These are phyloP conservation scores for Xanthoceras sorbifolium DNA, from an alignment of 345 rosid species.

Conservation along the genomic window DNA sequence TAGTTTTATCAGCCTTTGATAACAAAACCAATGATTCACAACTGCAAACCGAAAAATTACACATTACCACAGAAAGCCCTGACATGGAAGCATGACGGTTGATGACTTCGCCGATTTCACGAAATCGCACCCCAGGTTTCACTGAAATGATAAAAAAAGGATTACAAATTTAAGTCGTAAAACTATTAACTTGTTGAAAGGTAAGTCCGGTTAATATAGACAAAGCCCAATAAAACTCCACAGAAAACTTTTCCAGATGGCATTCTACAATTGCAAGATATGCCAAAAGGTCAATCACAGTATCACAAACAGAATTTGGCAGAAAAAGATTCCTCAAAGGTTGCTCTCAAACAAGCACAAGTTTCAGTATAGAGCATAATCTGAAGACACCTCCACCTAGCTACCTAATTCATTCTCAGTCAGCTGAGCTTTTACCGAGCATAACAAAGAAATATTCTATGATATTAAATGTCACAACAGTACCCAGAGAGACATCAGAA, in stretches of 20 bases:
- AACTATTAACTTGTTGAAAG: neutral
- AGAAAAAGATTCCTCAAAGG: too few species aligned
- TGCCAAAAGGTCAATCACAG: too few species aligned
- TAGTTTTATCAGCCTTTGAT: neutral
- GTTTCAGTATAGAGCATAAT: too few species aligned
- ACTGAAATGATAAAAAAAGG: constrained; percentile 42
- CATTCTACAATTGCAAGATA: neutral
- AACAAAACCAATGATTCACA: neutral
- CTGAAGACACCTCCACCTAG: neutral
- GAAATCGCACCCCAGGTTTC: constrained; percentile 93
- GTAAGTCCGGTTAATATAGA: neutral
- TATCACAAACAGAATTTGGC: neutral
- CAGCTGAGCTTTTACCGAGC: neutral
- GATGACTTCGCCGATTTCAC: constrained; percentile 89
- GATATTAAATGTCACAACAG: neutral
- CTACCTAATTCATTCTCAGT: neutral
- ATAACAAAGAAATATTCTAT: neutral
- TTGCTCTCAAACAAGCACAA: too few species aligned
- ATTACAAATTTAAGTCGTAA: constrained; percentile 12
- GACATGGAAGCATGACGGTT: constrained; percentile 92
- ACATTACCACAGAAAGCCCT: constrained; percentile 91
- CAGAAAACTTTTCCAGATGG: neutral
- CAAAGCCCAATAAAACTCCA: too few species aligned
- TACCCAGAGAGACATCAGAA: neutral
- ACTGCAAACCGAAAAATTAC: neutral